Evolutionary conservation across 75 land plant species (phyloP), one percentile per base, ranked within the genome.

Genomic region (Isoetes taiwanensis): DNA sequence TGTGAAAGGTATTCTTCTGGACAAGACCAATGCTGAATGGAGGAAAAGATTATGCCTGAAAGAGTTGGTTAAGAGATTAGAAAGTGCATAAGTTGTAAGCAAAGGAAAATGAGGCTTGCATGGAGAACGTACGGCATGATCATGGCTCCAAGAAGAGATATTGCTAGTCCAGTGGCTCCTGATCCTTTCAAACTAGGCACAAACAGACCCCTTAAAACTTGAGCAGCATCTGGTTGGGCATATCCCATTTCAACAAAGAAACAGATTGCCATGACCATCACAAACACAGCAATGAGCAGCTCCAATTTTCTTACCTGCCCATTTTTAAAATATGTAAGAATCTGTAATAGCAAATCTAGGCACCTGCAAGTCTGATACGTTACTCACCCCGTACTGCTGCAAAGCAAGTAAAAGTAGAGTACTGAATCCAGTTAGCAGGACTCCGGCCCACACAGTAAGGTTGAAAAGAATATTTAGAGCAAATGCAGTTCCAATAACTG

Each of bases 401-500:
- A 84, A 57, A 26, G 73, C 84, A 12, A 89, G 79, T 43, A 89
- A 74, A 56, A 89, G 23, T 54, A 89, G 48, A 17, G 86, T 82
- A 61, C 82, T 80, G 10, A 85, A 59, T 29, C 85, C 90, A 32
- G 96, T 89, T 14, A 89, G 50, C 43, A 89, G 70, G 24, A 89
- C 96, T 17, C 96, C 96, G 30, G 39, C 27, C 96, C 96, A 89
- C 2, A 89, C 30, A 28, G 98, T 95, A 31, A 91, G 70, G 0
- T 58, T 68, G 74, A 91, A 91, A 29, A 91, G 83, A 71, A 89
- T 74, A 50, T 89, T 79, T 54, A 88, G 58, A 16, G 95, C 95
- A 67, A 79, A 80, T 11, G 90, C 95, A 14, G 95, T 81, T 34
- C 94, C 94, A 28, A 88, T 74, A 2, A 88, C 90, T 83, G 76